Evolutionary conservation across 2,329 filamentous ascomycete species (phyloP).

Genomic region (Tolypocladium ophioglossoides): DNA sequence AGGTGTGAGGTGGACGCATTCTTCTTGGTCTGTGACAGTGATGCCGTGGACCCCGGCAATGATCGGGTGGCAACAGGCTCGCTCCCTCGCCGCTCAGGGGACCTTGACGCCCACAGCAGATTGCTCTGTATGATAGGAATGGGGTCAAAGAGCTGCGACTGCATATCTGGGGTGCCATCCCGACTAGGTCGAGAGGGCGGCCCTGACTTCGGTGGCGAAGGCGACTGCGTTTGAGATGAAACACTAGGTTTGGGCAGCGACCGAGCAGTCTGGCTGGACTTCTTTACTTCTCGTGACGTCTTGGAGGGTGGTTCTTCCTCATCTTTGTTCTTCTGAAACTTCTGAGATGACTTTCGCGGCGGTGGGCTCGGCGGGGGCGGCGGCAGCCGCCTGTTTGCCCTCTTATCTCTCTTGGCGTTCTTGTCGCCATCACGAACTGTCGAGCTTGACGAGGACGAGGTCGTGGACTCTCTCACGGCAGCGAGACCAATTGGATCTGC

Average conservation of each 20-base stretch:
- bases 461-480: constrained; percentile 57
- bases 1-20: constrained; percentile 22
- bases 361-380: constrained; percentile 48
- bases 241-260: constrained; percentile 22
- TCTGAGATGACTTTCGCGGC: constrained; percentile 50
- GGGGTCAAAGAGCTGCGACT: constrained; percentile 40
- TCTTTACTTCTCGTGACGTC: constrained; percentile 18
- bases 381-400: constrained; percentile 29
- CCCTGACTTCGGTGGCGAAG: constrained; percentile 20
- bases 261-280: constrained; percentile 17
- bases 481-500: constrained; percentile 48
- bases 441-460: constrained; percentile 62
- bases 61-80: constrained; percentile 23
- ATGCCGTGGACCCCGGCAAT: constrained; percentile 22
- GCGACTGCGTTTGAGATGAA: constrained; percentile 11
- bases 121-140: constrained; percentile 53
- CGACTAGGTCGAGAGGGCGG: constrained; percentile 55
- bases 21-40: constrained; percentile 16
- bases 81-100: constrained; percentile 33
- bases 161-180: constrained; percentile 54
- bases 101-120: constrained; percentile 36
- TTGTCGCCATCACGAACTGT: constrained; percentile 47
- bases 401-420: constrained; percentile 29
- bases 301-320: constrained; percentile 28
- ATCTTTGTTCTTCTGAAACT: constrained; percentile 30